Evolutionary conservation across 1,139 yeast genomes (phyloP).

Genomic region (Yamadazyma triangularis): DNA sequence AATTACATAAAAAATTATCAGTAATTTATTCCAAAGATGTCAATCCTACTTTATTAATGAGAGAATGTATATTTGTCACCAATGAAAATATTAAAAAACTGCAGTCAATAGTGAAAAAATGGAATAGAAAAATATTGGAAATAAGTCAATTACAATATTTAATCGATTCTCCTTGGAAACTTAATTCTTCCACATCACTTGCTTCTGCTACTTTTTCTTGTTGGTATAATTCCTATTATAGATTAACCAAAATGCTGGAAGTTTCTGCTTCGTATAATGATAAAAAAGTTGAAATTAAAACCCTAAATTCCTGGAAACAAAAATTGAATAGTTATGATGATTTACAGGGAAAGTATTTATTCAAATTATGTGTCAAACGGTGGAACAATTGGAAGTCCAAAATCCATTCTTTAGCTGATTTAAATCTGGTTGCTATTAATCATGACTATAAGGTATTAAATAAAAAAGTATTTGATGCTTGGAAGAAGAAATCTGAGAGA

Average conservation of each 20-base stretch:
- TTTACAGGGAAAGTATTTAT: too few species aligned
- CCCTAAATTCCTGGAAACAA: conserved; percentile 9
- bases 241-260: conserved; percentile 2
- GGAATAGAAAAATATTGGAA: conserved; percentile 14
- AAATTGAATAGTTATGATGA: conserved; percentile 1
- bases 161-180: conserved; percentile 9
- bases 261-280: conserved; percentile 10
- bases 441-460: too few species aligned
- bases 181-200: conserved; percentile 1
- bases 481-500: conserved; percentile 3
- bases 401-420: too few species aligned
- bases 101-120: conserved; percentile 9
- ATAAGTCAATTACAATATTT: conserved; percentile 7
- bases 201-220: conserved; percentile 1
- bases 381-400: too few species aligned
- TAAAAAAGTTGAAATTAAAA: conserved; percentile 7
- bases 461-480: conserved; percentile 3
- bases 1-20: conserved; percentile 17
- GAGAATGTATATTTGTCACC: conserved; percentile 18
- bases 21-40: conserved; percentile 2
- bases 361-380: too few species aligned
- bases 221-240: conserved; percentile 6
- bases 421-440: too few species aligned
- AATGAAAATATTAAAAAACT: conserved; percentile 3
- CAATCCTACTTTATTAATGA: conserved; percentile 24